Conservation (phyloP, 768 basidiomycete genomes). For the Daedalea quercina region DNA sequence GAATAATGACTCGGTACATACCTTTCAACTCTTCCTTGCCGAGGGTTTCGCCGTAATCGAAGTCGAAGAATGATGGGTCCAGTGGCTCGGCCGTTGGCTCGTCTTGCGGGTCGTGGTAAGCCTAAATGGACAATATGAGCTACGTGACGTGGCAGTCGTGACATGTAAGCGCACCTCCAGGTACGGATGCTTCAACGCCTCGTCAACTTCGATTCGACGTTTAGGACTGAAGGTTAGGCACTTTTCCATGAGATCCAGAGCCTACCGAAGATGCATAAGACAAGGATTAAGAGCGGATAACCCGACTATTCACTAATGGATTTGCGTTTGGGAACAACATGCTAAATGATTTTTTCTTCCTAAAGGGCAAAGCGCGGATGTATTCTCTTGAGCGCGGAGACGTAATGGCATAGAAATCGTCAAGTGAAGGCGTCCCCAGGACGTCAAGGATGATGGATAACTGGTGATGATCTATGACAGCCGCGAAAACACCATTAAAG, state of each 20-base stretch:
- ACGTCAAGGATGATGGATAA: constrained; percentile 93
- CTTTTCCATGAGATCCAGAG: constrained; percentile 72
- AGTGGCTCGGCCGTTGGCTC: constrained; percentile 77
- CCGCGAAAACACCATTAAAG: not conserved
- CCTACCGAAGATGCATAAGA: constrained; percentile 29
- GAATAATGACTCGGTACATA: constrained; percentile 12
- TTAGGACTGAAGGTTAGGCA: constrained; percentile 84
- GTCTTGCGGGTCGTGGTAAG: constrained; percentile 85
- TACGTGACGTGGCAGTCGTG: not conserved
- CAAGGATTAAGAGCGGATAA: not conserved
- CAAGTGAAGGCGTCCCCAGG: constrained; percentile 92
- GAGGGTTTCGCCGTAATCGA: constrained; percentile 62
- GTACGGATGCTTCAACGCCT: constrained; percentile 87
- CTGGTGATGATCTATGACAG: constrained; percentile 83
- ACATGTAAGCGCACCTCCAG: constrained; percentile 67
- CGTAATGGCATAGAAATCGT: constrained; percentile 97
- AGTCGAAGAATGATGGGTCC: constrained; percentile 78
- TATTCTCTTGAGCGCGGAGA: constrained; percentile 90
- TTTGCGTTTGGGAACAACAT: constrained; percentile 88
- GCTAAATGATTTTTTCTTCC: constrained; percentile 77
- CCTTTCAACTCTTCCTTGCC: constrained; percentile 69
- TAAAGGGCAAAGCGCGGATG: constrained; percentile 92
- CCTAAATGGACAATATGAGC: constrained; percentile 38
- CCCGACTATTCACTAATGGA: constrained; percentile 34
- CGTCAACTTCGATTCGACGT: constrained; percentile 80